Evolutionary conservation across 1,139 yeast genomes (phyloP), one percentile per base, ranked within the genome.

Genomic region (Zygosaccharomyces pseudobailii): DNA sequence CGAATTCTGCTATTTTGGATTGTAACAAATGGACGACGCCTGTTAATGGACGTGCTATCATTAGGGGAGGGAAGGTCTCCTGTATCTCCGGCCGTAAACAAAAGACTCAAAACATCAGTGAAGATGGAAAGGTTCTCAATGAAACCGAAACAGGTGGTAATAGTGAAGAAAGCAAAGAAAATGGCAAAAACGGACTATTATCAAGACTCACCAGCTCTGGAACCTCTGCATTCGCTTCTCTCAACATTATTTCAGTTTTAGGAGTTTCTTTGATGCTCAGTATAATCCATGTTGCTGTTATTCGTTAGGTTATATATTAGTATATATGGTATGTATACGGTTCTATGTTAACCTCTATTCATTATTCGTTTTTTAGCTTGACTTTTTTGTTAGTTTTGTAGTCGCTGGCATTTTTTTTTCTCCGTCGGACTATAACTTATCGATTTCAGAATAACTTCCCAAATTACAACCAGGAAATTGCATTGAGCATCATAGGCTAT

Each of bases 31-130:
- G 81, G 81, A 68, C 73, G 0, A 72, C 71, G 64, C 76, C 74
- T 42, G 69, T 69, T 45, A 71, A 70, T 43, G 79, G 70, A 3
- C 62, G 66, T 10, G 67, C 73, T 0, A 65, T 82, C 41, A 80
- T 83, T 40, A 73, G 89, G 65, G 90, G 90, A 2, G 89, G 89
- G 4, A 80, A 79, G 55, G 74, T 84, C 48, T 81, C 78, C 51
- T 84, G 90, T 59, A 70, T 73, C 13, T 77, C 75, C 6, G 71
- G 71, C 9, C 63, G 67, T 6, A 67, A 65, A 48, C 63, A 70
- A 30, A 73, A 71, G 42, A 67, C 69, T 6, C 59, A 72, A 23
- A 67, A 70, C 39, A 69, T 72, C 32, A 72, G 71, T 54, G 70
- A 72, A 46, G 68, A 72, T 34, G 79, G 79, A 10, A 52, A 51